Conservation (phyloP, 2,329 filamentous ascomycete genomes). For the Sphaerulina vaccinii region DNA sequence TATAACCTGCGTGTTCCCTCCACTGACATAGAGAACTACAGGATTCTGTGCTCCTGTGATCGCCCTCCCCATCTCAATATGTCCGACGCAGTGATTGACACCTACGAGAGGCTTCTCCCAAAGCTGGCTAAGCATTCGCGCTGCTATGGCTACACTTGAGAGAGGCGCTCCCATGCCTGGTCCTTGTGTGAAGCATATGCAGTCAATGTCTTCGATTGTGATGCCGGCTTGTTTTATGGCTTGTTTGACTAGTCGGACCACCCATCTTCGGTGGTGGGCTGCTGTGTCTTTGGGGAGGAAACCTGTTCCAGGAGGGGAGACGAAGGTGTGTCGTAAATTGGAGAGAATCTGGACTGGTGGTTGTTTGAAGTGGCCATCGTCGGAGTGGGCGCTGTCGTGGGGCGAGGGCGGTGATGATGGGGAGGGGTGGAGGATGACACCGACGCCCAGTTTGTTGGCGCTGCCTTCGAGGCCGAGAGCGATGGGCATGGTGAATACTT, state of each 20-base stretch:
- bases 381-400: slow-evolving; percentile 38
- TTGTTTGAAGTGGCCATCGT: slow-evolving; percentile 31
- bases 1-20: slow-evolving; percentile 97
- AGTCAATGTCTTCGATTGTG: slow-evolving; percentile 68
- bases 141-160: slow-evolving; percentile 80
- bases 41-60: slow-evolving; percentile 90
- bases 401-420: slow-evolving; percentile 30
- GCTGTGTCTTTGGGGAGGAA: slow-evolving; percentile 97
- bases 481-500: slow-evolving; percentile 47
- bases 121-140: slow-evolving; percentile 74
- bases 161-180: slow-evolving; percentile 96
- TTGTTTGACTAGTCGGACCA: slow-evolving; percentile 75
- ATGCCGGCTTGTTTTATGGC: slow-evolving; percentile 71
- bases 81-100: slow-evolving; percentile 96
- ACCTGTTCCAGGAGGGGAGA: slow-evolving; percentile 85
- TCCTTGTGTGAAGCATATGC: slow-evolving; percentile 92
- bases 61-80: slow-evolving; percentile 96
- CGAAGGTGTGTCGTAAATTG: slow-evolving; percentile 92
- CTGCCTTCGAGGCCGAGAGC: slow-evolving; percentile 82
- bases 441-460: slow-evolving; percentile 95
- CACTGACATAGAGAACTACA: slow-evolving; percentile 91
- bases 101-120: slow-evolving; percentile 89
- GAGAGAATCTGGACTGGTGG: slow-evolving; percentile 69
- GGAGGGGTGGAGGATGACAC: slow-evolving; percentile 76
- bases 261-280: slow-evolving; percentile 82